Base-by-base conservation (phyloP, 2,329 filamentous ascomycete genomes). In the Neoascochyta sp. region DNA sequence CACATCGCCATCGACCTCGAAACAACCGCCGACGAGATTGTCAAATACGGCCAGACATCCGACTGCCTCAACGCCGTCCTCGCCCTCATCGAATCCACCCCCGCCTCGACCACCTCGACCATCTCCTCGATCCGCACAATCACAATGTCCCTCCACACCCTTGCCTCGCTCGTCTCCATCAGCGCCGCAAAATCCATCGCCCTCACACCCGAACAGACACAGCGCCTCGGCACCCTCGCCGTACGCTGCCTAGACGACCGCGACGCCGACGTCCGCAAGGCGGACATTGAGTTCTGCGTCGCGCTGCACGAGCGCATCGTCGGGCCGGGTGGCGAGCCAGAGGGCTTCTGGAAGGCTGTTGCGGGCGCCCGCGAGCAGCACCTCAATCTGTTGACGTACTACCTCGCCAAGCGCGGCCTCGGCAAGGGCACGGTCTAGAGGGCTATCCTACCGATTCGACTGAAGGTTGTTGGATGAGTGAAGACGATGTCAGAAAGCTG, bases 251-350 rank as follows among this genome's bases (percentile, higher is more conserved):
- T 64, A 41, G 52, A 62, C 18, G 60, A 63, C 24, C 52, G 54
- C 12, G 62, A 68, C 24, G 56, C 62, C 9, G 62, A 67, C 34
- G 60, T 67, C 3, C 46, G 63, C 22, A 84, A 86, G 71, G 83
- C 85, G 39, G 81, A 83, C n/a, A 81, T 88, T 24, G 79, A 86
- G 55, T 70, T 88, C n/a, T 87, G 83, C 48, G 79, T 87, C 15
- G 78, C 80, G 36, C 64, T 88, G 39, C 82, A 88, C 55, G 69
- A 71, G 25, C 49, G 54, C 6, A 58, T 60, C 21, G 47, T 40
- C 5, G 43, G 42, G 0, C 32, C 43, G 3, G 60, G 52, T 3
- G 54, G 44, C 9, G 60, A 62, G 18, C 60, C 63, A 18, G 66
- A 67, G 31, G 45, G 45, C 0, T 89, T 89, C 55, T 90, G 84